phyloP scores from a whole-genome alignment of 1,284 basidiomycete genomes.

The Apiotrichum sp. region DNA sequence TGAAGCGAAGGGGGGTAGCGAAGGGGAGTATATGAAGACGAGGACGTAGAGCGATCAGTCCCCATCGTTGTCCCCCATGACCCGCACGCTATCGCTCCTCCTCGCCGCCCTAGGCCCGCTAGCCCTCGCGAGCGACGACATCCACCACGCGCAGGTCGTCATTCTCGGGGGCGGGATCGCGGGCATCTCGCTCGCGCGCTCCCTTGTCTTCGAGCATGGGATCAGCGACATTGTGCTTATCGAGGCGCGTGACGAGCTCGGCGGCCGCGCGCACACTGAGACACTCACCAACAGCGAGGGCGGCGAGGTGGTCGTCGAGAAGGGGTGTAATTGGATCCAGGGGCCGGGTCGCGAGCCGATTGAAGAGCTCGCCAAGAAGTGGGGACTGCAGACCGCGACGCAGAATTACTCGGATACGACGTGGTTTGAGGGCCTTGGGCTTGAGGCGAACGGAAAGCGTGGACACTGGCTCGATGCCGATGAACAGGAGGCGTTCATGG shows the following conservation, averaged over 20 bases:
- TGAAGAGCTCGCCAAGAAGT: conserved; percentile 54
- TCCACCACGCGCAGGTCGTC: conserved; percentile 42
- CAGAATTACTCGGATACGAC: conserved; percentile 12
- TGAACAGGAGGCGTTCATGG: conserved; percentile 10
- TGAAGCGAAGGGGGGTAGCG: too few species aligned
- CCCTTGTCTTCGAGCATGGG: conserved; percentile 54
- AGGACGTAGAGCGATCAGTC: too few species aligned
- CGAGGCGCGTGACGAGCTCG: conserved; percentile 57
- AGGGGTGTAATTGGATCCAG: conserved; percentile 67
- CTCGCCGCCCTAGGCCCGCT: too few species aligned
- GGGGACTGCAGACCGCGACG: conserved; percentile 51
- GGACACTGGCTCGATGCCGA: conserved; percentile 11
- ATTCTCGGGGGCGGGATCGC: conserved; percentile 62
- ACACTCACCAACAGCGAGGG: conserved; percentile 37
- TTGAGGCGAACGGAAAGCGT: conserved; percentile 5
- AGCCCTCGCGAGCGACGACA: too few species aligned
- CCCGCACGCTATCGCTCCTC: too few species aligned
- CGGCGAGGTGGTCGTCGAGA: conserved; percentile 52
- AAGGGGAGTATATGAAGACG: too few species aligned
- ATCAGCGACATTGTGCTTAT: conserved; percentile 58
- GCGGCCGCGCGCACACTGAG: conserved; percentile 56
- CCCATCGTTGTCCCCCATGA: too few species aligned
- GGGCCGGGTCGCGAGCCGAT: conserved; percentile 51
- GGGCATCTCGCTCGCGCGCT: conserved; percentile 60
- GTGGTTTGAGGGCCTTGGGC: conserved; percentile 13